These are phyloP conservation scores for Francoa sonchifolia DNA, from an alignment of 441 rosid genomes.

Conservation along the genomic window DNA sequence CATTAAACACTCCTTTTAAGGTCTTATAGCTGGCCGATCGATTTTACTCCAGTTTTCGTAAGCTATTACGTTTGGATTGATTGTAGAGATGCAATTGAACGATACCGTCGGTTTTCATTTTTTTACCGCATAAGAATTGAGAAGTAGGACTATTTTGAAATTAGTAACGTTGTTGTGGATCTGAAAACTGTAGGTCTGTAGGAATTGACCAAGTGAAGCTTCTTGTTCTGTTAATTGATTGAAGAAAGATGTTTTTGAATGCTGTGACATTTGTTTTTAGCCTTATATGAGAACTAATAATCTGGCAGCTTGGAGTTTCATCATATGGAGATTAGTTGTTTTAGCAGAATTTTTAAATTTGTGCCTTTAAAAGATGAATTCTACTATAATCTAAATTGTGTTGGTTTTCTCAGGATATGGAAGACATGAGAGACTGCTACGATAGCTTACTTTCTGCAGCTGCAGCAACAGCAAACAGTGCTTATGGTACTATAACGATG, in stretches of 20 bases:
- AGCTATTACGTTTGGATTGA: no score
- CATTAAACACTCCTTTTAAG: neutral
- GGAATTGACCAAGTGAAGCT: neutral
- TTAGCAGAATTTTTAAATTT: neutral
- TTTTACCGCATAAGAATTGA: neutral
- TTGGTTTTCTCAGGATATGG: conserved; percentile 32
- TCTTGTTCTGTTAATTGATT: no score
- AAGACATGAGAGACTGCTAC: conserved; percentile 58
- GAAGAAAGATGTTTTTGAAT: neutral
- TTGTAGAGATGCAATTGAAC: neutral
- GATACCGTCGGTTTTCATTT: neutral
- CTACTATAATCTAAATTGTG: neutral
- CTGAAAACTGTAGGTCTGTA: no score
- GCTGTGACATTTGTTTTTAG: neutral
- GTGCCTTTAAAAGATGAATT: neutral
- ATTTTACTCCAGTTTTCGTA: neutral
- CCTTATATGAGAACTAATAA: neutral
- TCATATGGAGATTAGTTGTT: neutral
- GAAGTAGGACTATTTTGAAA: neutral
- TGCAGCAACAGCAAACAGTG: conserved; percentile 50
- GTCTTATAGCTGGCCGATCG: neutral
- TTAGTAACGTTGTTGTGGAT: neutral
- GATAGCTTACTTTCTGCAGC: conserved; percentile 63
- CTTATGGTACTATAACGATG: conserved; percentile 29
- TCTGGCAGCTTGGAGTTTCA: neutral